Conservation (phyloP, 2,329 filamentous ascomycete genomes). For the Ramichloridium luteum region DNA sequence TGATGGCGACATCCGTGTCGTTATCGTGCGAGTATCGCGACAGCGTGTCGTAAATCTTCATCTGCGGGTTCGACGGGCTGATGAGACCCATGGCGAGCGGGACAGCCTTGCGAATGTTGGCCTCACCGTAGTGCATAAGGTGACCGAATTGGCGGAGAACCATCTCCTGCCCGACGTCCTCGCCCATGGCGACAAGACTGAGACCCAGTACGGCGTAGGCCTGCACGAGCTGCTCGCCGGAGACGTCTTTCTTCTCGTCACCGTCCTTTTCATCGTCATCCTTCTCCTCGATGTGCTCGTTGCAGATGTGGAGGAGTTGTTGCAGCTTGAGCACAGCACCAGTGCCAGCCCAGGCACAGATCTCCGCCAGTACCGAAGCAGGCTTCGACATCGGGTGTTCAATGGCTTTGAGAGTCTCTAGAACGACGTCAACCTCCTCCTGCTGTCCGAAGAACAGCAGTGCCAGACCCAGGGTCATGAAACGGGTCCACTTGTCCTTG, state of each 20-base stretch:
- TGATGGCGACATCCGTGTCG: conserved; percentile 94
- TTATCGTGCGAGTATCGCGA: conserved; percentile 98
- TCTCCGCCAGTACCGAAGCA: conserved; percentile 86
- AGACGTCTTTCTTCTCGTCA: conserved; percentile 50
- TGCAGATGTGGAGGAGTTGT: conserved; percentile 93
- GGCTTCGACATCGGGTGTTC: conserved; percentile 95
- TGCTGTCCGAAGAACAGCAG: conserved; percentile 92
- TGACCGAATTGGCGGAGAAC: conserved; percentile 94
- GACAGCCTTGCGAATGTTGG: conserved; percentile 92
- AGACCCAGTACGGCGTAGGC: conserved; percentile 92
- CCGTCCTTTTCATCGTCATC: conserved; percentile 55
- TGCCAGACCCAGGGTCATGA: conserved; percentile 86
- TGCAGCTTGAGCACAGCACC: conserved; percentile 95
- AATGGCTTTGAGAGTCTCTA: conserved; percentile 92
- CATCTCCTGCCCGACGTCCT: conserved; percentile 98
- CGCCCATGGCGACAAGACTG: conserved; percentile 91
- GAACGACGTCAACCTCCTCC: conserved; percentile 95
- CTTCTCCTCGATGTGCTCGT: conserved; percentile 88
- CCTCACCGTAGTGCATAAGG: conserved; percentile 96
- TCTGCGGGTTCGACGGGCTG: conserved; percentile 95
- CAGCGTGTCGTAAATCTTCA: conserved; percentile 98
- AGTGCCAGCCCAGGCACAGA: conserved; percentile 96
- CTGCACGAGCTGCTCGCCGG: conserved; percentile 81
- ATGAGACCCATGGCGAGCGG: conserved; percentile 93
- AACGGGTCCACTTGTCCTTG: conserved; percentile 96